Conservation (phyloP, 208 protist species). For the Trypanosomatidae sp. region DNA sequence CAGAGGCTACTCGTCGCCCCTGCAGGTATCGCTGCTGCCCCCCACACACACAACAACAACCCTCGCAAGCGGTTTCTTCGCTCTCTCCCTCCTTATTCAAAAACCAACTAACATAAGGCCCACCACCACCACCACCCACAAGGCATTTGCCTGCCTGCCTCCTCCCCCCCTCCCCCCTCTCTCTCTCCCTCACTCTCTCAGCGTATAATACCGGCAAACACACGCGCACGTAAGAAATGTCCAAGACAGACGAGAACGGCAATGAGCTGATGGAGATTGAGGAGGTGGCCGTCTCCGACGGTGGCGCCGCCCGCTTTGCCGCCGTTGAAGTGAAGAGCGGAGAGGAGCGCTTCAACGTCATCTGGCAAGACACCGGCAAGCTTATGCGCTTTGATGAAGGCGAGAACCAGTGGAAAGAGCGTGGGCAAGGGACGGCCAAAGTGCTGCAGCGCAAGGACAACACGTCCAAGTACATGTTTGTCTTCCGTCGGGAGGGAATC, state of each 20-base stretch:
- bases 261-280: slow-evolving; percentile 92
- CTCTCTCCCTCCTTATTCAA: neutral
- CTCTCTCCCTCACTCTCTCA: neutral
- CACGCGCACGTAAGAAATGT: slow-evolving; percentile 16
- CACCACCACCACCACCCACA: neutral
- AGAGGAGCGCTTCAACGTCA: slow-evolving; percentile 79
- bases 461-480: slow-evolving; percentile 65
- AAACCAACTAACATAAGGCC: neutral
- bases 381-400: slow-evolving; percentile 92
- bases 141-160: neutral
- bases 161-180: neutral
- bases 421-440: slow-evolving; percentile 79
- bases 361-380: slow-evolving; percentile 76
- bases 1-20: neutral
- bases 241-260: slow-evolving; percentile 42
- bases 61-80: neutral
- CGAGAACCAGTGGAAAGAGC: slow-evolving; percentile 94
- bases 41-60: neutral
- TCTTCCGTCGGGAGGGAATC: slow-evolving; percentile 87
- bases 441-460: slow-evolving; percentile 81
- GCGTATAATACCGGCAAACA: neutral
- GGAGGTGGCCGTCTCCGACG: slow-evolving; percentile 88
- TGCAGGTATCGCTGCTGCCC: neutral
- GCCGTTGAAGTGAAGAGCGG: slow-evolving; percentile 83
- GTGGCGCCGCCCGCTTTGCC: slow-evolving; percentile 74